phyloP scores from a whole-genome alignment of 805 yeast genomes.

The Teunomyces aglyptinius region DNA sequence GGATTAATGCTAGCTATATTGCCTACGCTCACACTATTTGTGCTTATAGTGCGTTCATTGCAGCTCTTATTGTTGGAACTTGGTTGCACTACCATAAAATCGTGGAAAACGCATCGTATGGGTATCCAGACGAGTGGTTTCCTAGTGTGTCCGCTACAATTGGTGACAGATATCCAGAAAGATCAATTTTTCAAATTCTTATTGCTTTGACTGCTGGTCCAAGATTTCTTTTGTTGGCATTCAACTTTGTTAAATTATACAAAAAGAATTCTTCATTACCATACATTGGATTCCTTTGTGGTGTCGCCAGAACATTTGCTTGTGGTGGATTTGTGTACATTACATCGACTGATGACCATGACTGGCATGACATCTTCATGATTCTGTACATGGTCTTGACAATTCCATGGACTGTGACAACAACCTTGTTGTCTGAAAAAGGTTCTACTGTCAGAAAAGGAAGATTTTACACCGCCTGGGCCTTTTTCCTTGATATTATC shows the following conservation, averaged over 20 bases:
- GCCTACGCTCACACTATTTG: slow-evolving; percentile 71
- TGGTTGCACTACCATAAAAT: slow-evolving; percentile 82
- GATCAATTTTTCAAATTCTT: slow-evolving; percentile 85
- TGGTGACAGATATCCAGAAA: slow-evolving; percentile 95
- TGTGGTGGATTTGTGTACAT: slow-evolving; percentile 99
- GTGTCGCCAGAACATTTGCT: slow-evolving; percentile 85
- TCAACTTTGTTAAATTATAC: slow-evolving; percentile 51
- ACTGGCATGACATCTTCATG: slow-evolving; percentile 95
- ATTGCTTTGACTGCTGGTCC: slow-evolving; percentile 95
- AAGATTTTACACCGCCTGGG: slow-evolving; percentile 49
- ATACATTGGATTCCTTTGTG: slow-evolving; percentile 50
- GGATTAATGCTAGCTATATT: slow-evolving; percentile 62
- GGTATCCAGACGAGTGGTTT: slow-evolving; percentile 98
- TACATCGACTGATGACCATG: slow-evolving; percentile 96
- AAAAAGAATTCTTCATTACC: slow-evolving; percentile 35
- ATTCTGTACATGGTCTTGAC: slow-evolving; percentile 84
- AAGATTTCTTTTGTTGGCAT: slow-evolving; percentile 62
- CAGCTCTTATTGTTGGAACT: slow-evolving; percentile 73
- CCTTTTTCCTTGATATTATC: slow-evolving; percentile 69
- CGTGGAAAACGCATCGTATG: slow-evolving; percentile 79
- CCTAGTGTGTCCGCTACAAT: slow-evolving; percentile 97
- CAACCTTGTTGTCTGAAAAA: slow-evolving; percentile 50
- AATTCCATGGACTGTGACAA: slow-evolving; percentile 81
- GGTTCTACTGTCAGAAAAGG: slow-evolving; percentile 47
- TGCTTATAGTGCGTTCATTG: slow-evolving; percentile 71